Conservation (phyloP, 768 basidiomycete species). For the Phylloporus arenicola region DNA sequence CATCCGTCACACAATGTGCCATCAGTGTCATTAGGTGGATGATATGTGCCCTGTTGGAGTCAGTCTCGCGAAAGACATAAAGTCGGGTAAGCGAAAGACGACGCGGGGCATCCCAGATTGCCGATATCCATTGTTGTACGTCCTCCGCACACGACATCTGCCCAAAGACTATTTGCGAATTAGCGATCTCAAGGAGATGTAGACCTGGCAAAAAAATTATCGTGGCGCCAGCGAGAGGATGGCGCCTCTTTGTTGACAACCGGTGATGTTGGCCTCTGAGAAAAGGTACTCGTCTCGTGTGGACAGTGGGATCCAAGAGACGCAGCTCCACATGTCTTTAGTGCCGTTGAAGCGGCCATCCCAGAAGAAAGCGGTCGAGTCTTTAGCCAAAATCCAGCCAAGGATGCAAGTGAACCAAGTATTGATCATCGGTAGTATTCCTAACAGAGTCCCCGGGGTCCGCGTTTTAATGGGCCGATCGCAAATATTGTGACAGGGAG, state of each 20-base stretch:
- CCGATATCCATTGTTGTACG: slow-evolving; percentile 25
- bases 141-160: slow-evolving; percentile 32
- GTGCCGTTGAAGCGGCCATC: not conserved
- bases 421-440: too few species aligned
- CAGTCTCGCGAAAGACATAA: slow-evolving; percentile 35
- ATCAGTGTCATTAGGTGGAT: slow-evolving; percentile 41
- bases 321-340: not conserved
- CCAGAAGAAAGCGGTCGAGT: not conserved
- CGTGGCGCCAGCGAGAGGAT: not conserved
- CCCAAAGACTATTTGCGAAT: slow-evolving; percentile 16
- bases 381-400: too few species aligned
- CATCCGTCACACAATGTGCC: slow-evolving; percentile 50
- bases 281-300: not conserved
- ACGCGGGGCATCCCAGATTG: slow-evolving; percentile 31
- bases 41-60: slow-evolving; percentile 25
- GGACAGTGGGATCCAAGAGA: not conserved
- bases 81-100: slow-evolving; percentile 41
- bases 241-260: slow-evolving; percentile 1
- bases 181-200: too few species aligned
- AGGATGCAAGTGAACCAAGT: too few species aligned
- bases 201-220: too few species aligned
- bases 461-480: too few species aligned
- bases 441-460: too few species aligned
- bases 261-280: not conserved
- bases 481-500: not conserved